phyloP scores from a whole-genome alignment of 1,284 basidiomycete species.

The Blastosporella zonata region DNA sequence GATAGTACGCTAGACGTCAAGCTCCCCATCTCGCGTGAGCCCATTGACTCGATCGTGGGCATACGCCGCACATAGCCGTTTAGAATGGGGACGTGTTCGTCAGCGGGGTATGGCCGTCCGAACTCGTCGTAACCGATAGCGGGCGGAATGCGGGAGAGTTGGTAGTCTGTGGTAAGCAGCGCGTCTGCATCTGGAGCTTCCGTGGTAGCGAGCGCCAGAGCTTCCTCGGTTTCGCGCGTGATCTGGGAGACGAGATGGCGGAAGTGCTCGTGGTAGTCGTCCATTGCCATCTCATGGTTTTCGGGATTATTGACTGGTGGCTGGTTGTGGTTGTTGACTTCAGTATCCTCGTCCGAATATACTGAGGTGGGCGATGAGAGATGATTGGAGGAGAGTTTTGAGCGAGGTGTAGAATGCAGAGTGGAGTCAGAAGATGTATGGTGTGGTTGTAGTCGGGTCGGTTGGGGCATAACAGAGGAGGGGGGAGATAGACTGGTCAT shows the following conservation, averaged over 20 bases:
- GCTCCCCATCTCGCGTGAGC: slow-evolving; percentile 49
- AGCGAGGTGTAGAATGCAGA: slow-evolving; percentile 21
- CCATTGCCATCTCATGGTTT: slow-evolving; percentile 32
- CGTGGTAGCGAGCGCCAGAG: slow-evolving; percentile 34
- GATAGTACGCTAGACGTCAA: slow-evolving; percentile 28
- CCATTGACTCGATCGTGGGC: slow-evolving; percentile 76
- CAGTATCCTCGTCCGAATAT: slow-evolving; percentile 15
- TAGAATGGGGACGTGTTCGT: slow-evolving; percentile 55
- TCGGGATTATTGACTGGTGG: neutral
- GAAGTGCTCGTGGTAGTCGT: slow-evolving; percentile 48
- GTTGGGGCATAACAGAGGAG: slow-evolving; percentile 12
- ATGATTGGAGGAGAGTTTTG: slow-evolving; percentile 18
- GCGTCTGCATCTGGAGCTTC: slow-evolving; percentile 9
- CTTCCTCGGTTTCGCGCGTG: slow-evolving; percentile 48
- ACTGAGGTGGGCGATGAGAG: slow-evolving; percentile 11
- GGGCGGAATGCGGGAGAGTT: slow-evolving; percentile 20
- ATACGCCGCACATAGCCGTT: slow-evolving; percentile 64
- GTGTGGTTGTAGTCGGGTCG: slow-evolving; percentile 17
- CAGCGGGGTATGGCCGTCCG: slow-evolving; percentile 43
- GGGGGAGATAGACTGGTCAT: slow-evolving; percentile 21
- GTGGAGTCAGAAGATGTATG: slow-evolving; percentile 30
- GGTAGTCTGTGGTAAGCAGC: neutral
- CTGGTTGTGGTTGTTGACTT: slow-evolving; percentile 4
- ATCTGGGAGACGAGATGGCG: slow-evolving; percentile 47
- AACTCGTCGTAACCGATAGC: slow-evolving; percentile 42